Base-by-base conservation (phyloP, 495 filamentous ascomycete species). In the Aspergillus coremiiformis region DNA sequence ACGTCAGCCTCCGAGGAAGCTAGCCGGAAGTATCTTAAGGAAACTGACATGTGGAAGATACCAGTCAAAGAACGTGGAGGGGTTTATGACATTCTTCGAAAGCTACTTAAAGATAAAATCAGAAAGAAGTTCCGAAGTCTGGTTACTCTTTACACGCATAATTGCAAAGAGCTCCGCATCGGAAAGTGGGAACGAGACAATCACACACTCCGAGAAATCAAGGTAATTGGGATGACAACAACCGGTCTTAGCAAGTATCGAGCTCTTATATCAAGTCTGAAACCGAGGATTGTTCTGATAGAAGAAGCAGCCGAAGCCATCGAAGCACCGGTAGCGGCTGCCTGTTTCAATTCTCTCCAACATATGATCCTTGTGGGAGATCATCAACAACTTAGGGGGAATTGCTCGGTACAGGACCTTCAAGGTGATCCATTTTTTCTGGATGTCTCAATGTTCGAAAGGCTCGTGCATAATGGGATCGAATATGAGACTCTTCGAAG, bases 231-330 rank as follows among this genome's bases (percentile, higher is more conserved):
- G 8, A 79, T 87, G 74, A 91, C 87, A 5, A 86, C 83, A 0
- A 90, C 92, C 0, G 93, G 93, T 4, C 64, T 96, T n/a, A 88
- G 83, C 61, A 96, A 96, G 58, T 91, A 93, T 55, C 81, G 92
- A 15, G 81, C 71, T 2, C 70, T 95, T 0, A 67, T 97, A 20
- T 78, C 86, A 11, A 82, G 80, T 21, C 53, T 95, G 15, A 71
- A 79, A 24, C 90, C 93, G 0, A 78, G 68, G 39, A 69, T 84
- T 4, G 66, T 89, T 1, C 56, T 90, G 14, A 80, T 90, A 46
- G 87, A 91, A 70, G 87, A 90, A 69, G 86, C 87, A 17, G 86
- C 84, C 1, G 84, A 90, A 56, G 81, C 78, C 0, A 71, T 89
- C 0, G 87, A 90, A 60, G 83, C 81, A 4, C 80, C 79, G 2